Conservation (phyloP, 1,284 basidiomycete species). For the Coniferiporia weirii region DNA sequence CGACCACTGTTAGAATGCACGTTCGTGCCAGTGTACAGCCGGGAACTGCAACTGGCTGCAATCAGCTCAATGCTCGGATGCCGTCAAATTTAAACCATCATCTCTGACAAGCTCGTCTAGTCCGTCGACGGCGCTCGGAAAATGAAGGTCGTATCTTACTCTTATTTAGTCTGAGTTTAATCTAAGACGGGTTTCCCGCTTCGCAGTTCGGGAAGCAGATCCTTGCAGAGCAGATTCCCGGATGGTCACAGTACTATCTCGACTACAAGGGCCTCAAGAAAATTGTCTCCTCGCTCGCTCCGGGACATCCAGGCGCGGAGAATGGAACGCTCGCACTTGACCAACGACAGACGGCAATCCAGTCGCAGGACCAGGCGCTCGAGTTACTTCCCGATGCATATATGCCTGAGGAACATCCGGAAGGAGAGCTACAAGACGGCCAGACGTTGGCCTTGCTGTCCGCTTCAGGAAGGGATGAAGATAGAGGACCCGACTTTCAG, state of each 20-base stretch:
- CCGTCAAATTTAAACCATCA: not conserved
- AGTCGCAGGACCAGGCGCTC: conserved; percentile 7
- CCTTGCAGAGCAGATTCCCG: conserved; percentile 93
- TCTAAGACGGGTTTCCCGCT: conserved; percentile 17
- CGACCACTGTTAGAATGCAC: not conserved
- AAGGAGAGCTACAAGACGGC: conserved; percentile 5
- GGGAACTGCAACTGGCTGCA: not conserved
- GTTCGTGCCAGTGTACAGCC: conserved; percentile 10
- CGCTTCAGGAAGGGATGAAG: conserved; percentile 56
- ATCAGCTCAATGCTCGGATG: not conserved
- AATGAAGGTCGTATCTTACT: conserved; percentile 33
- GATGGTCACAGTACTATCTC: conserved; percentile 95
- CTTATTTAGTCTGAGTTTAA: not conserved
- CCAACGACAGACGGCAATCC: not conserved
- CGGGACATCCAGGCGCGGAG: conserved; percentile 85
- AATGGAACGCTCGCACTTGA: conserved; percentile 80
- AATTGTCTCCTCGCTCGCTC: conserved; percentile 97
- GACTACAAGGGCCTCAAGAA: conserved; percentile 99
- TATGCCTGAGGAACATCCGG: not conserved
- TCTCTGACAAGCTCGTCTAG: conserved; percentile 3
- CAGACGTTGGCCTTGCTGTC: conserved; percentile 41
- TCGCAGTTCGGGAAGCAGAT: conserved; percentile 96
- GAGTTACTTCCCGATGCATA: not conserved
- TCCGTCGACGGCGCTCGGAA: conserved; percentile 3
- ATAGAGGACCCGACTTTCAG: conserved; percentile 74